Evolutionary conservation across 306 rosid species (phyloP), one percentile per base, ranked within the genome.

Genomic region (Vicia sativa): DNA sequence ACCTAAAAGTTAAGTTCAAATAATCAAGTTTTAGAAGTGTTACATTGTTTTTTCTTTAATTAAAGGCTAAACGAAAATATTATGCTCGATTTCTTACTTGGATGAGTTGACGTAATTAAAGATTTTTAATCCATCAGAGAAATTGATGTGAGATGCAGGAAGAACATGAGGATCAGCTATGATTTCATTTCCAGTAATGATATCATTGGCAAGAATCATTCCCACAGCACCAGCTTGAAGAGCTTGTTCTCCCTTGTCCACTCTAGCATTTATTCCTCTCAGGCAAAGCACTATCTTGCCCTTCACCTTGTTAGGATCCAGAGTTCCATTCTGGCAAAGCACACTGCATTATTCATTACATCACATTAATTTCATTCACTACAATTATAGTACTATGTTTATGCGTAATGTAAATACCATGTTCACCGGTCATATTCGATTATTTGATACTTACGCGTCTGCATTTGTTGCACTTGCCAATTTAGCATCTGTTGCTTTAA

Each of bases 101-200:
- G 96, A 81, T 44, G 95, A 75, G 14, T 85, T 86, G 80, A 85
- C 25, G 75, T 92, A 90, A 23, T 62, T 7, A 55, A 73, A 86
- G 62, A 90, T 39, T 3, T 79, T 7, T 37, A 38, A 9, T 0
- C 96, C 96, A 19, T 86, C 73, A 4, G 77, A 65, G 73, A 70
- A 90, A 62, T 77, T 90, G 80, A 90, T 75, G 15, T 92, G 98
- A 41, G 93, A 75, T 25, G 91, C 96, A 37, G 96, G 91, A 62
- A 92, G 98, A 23, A 92, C 49, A 75, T 92, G 98, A 56, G 98
- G 88, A 70, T 92, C 96, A n/a, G 98, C 88, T 25, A 88, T 35
- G 9, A 92, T 68, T 70, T 90, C 98, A 53, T 92, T 92, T 42
- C 90, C 96, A 10, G 0, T 67, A 21, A n/a, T 11, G 13, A 50